phyloP scores from a whole-genome alignment of 768 basidiomycete genomes.

The Lanmaoa pseudosensibilis region DNA sequence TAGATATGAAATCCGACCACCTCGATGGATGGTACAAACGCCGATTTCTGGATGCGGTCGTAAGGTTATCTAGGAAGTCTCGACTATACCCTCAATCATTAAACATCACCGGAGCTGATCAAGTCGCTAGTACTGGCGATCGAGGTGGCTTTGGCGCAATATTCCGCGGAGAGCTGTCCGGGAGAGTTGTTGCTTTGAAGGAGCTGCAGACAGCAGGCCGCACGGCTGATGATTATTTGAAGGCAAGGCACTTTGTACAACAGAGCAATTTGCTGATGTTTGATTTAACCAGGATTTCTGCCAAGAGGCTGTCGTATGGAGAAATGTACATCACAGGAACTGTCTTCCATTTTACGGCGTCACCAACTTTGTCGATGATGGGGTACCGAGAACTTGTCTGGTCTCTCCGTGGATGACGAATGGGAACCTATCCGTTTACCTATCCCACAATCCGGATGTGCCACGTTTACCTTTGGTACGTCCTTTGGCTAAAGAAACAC shows the following conservation, averaged over 20 bases:
- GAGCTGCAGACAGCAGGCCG: constrained; percentile 23
- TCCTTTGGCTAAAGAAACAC: background rate
- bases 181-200: constrained; percentile 34
- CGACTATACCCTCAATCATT: constrained; percentile 30
- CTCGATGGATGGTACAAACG: constrained; percentile 30
- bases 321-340: constrained; percentile 29
- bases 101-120: constrained; percentile 18
- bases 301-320: constrained; percentile 33
- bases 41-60: constrained; percentile 29
- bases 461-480: constrained; percentile 36
- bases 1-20: constrained; percentile 21
- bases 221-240: constrained; percentile 25
- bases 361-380: constrained; percentile 9
- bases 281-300: constrained; percentile 25
- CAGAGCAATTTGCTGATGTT: background rate
- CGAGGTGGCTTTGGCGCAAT: constrained; percentile 36
- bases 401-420: constrained; percentile 31
- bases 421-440: constrained; percentile 33
- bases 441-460: constrained; percentile 27
- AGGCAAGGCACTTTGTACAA: constrained; percentile 17
- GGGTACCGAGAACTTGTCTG: constrained; percentile 16
- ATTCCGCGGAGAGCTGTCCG: constrained; percentile 28
- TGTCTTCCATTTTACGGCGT: constrained; percentile 35
- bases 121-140: constrained; percentile 11
- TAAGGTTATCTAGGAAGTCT: constrained; percentile 31